These are phyloP conservation scores for Aureobasidium sp. DNA, from an alignment of 2,329 filamentous ascomycete species.

Conservation along the genomic window DNA sequence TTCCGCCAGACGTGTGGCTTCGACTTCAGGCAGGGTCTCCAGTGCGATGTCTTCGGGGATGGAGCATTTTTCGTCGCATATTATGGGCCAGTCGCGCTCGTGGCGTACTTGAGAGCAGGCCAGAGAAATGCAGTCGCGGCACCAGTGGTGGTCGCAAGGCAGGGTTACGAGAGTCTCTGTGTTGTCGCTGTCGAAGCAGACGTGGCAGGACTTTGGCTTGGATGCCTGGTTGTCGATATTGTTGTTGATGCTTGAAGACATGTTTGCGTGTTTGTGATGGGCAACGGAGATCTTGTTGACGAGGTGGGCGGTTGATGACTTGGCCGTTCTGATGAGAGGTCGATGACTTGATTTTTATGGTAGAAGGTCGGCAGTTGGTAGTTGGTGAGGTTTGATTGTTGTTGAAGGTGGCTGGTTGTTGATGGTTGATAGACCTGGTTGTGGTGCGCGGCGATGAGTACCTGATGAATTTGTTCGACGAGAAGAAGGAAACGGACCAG, in stretches of 20 bases:
- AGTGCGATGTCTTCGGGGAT: not conserved
- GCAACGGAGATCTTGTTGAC: not conserved
- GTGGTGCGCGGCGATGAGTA: not conserved
- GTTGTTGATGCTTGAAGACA: not conserved
- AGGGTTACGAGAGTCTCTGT: not conserved
- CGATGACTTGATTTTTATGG: not conserved
- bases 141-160: conserved; percentile 2
- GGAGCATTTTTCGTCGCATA: not conserved
- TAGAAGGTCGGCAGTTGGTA: not conserved
- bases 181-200: not conserved
- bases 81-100: not conserved
- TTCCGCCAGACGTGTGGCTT: not conserved
- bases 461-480: not conserved
- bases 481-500: not conserved
- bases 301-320: not conserved
- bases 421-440: not conserved
- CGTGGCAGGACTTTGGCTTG: not conserved
- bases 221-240: not conserved
- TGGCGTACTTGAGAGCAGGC: not conserved
- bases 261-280: not conserved
- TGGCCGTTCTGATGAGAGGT: no score
- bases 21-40: not conserved
- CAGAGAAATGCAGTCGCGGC: not conserved
- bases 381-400: not conserved
- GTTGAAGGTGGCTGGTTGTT: not conserved